Evolutionary conservation across 345 rosid species (phyloP), one percentile per base, ranked within the genome.

Genomic region (Dipteronia dyeriana): DNA sequence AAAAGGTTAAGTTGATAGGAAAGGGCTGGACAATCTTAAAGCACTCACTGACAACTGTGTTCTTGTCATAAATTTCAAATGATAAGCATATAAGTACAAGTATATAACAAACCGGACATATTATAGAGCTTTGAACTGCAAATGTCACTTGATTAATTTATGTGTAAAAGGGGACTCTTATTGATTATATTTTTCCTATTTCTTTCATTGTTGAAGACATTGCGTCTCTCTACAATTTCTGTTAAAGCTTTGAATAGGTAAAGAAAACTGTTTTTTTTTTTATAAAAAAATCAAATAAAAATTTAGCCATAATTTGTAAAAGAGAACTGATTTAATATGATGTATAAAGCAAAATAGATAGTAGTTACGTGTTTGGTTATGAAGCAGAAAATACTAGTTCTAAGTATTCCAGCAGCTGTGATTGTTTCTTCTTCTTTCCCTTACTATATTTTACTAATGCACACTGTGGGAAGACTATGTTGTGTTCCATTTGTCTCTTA

Each of bases 201-300:
- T 57, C 61, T 67, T 67, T 20, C 31, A n/a, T 67, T 68, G 56
- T 67, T 67, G 53, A 67, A 17, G 25, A 67, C 23, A n/a, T 67
- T 19, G 6, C 12, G 13, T 19, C 26, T 67, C 26, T 67, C 53
- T 67, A 22, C 4, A 20, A 4, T 41, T 43, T 68, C 20, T 45
- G 12, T n/a, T n/a, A 19, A 8, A 59, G 25, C 22, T 67, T n/a
- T 29, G 51, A 59, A 68, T n/a, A 9, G 53, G 23, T 43, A 43
- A 43, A 19, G 16, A 43, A 9, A 39, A 41, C 6, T 4, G 5
- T 41, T 20, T 9, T 17, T 22, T 68, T 26, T 26, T 26, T 26
- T 0, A 26, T 0, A 26, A 26, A 26, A 26, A 26, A 26, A 26
- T 26, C 26, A 26, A 26, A 26, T 26, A 26, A 26, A 26, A 26